Conservation (phyloP, 164 flowering plant species). For the Brasenia schreberi region DNA sequence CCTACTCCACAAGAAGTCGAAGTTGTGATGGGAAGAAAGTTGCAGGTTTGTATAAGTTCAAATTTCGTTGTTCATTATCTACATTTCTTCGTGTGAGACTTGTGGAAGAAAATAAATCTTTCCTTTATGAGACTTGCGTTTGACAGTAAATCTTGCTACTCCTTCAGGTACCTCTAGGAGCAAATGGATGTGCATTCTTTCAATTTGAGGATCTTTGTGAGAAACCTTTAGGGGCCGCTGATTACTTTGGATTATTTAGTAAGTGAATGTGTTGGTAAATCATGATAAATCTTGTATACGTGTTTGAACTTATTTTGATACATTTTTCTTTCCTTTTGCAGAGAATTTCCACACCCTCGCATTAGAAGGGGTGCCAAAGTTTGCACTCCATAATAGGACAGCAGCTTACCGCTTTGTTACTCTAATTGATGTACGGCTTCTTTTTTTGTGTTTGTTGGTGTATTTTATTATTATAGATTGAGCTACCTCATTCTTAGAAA, state of each 20-base stretch:
- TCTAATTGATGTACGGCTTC: conserved; percentile 68
- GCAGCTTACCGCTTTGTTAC: conserved; percentile 97
- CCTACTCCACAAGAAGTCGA: conserved; percentile 77
- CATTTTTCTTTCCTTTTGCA: conserved; percentile 15
- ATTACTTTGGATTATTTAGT: conserved; percentile 92
- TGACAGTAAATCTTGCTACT: neutral
- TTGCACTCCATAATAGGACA: conserved; percentile 74
- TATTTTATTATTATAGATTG: too few relatives aligned
- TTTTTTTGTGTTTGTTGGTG: conserved; percentile 1
- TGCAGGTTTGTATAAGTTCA: conserved; percentile 34
- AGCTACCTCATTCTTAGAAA: too few relatives aligned
- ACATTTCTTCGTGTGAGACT: neutral
- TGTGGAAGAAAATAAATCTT: neutral
- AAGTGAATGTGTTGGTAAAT: conserved; percentile 18
- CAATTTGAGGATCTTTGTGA: conserved; percentile 90
- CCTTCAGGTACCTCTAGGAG: conserved; percentile 68
- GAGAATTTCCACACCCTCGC: conserved; percentile 86
- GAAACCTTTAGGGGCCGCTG: conserved; percentile 96
- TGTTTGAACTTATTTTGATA: neutral
- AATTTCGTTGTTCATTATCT: neutral
- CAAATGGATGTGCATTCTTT: conserved; percentile 91
- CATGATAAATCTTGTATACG: neutral
- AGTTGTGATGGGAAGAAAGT: conserved; percentile 90
- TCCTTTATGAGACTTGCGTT: neutral
- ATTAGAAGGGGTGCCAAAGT: conserved; percentile 77